These are phyloP conservation scores for Nadsonia starkeyi-henricii DNA, from an alignment of 1,139 yeast species.

Conservation along the genomic window DNA sequence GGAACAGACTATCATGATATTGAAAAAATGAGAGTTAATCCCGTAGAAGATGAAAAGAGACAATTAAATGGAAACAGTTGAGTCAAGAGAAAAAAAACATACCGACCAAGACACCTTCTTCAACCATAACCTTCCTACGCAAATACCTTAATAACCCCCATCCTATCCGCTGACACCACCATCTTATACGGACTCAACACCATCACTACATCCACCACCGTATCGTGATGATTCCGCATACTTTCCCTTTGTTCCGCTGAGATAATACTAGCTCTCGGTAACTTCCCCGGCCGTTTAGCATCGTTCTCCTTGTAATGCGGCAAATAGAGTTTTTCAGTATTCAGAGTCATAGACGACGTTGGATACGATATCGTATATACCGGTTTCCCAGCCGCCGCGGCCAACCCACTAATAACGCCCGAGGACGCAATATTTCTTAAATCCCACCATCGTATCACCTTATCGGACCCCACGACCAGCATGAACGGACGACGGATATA, in stretches of 20 bases:
- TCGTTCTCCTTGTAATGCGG: conserved; percentile 15
- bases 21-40: too few species aligned
- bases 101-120: too few species aligned
- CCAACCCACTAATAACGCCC: conserved; percentile 24
- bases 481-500: conserved; percentile 15
- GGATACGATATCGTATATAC: conserved; percentile 25
- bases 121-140: conserved; percentile 19
- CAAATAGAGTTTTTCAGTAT: conserved; percentile 11
- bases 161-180: conserved; percentile 49
- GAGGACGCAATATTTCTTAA: conserved; percentile 29
- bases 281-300: conserved; percentile 14
- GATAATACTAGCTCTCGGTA: conserved; percentile 22
- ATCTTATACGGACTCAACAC: conserved; percentile 41
- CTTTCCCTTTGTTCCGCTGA: conserved; percentile 26
- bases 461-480: conserved; percentile 28
- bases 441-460: conserved; percentile 37
- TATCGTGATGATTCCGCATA: conserved; percentile 34
- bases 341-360: conserved; percentile 20
- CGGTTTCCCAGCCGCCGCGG: conserved; percentile 16
- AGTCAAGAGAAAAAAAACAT: too few species aligned
- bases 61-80: too few species aligned
- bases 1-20: too few species aligned
- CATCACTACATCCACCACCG: conserved; percentile 36
- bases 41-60: too few species aligned
- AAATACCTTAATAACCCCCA: conserved; percentile 47